phyloP scores from a whole-genome alignment of 148 eudicot genomes.

The Cornus suecica region DNA sequence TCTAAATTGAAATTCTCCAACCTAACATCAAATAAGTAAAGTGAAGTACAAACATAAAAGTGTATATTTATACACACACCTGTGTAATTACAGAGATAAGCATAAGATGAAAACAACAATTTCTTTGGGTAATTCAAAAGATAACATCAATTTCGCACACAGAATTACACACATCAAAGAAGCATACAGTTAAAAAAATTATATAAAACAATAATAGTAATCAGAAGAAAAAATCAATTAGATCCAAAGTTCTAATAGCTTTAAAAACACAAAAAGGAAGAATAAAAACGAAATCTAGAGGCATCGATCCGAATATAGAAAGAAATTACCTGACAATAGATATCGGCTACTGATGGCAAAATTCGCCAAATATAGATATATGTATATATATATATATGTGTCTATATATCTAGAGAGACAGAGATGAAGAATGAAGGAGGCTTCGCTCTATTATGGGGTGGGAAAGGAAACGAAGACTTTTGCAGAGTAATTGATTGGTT shows the following conservation, averaged over 20 bases:
- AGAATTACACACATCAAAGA: background rate
- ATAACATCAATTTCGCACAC: no score
- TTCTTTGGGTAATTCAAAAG: no score
- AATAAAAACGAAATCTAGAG: background rate
- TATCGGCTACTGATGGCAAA: background rate
- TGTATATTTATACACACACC: no score
- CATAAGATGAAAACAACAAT: background rate
- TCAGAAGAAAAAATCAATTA: background rate
- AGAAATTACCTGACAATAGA: conserved; percentile 9
- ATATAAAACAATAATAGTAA: background rate
- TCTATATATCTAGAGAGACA: background rate
- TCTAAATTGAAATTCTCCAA: background rate
- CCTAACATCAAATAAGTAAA: background rate
- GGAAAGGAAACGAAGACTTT: background rate
- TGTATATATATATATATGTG: background rate
- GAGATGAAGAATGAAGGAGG: background rate
- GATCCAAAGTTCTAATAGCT: background rate
- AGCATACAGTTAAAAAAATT: background rate
- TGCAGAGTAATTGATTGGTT: background rate
- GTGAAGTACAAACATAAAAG: background rate
- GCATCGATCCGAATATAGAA: background rate
- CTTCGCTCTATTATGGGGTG: background rate
- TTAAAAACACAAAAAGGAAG: background rate
- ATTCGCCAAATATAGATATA: background rate
- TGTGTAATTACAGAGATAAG: background rate